phyloP scores from a whole-genome alignment of 2,329 filamentous ascomycete species.

The Pestalotiopsis sp. region DNA sequence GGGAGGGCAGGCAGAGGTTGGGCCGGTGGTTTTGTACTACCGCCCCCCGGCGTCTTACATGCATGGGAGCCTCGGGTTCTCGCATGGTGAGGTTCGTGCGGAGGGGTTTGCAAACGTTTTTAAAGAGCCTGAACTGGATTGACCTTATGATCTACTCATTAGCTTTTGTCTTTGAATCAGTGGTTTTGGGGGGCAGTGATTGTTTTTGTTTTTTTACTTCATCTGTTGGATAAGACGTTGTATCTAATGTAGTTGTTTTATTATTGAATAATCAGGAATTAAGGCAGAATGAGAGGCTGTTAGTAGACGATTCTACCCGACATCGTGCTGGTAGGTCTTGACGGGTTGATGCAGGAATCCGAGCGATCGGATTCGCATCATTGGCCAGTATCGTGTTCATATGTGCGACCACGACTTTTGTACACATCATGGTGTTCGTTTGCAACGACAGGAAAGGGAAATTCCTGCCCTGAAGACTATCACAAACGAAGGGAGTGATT shows the following conservation, averaged over 20 bases:
- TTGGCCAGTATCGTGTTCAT: background rate
- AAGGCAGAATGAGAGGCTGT: too few species aligned
- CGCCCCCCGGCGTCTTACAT: background rate
- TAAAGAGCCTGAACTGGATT: too few species aligned
- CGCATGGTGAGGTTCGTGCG: background rate
- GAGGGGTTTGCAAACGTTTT: background rate
- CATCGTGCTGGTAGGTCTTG: background rate
- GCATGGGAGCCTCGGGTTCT: background rate
- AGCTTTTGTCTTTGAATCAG: too few species aligned
- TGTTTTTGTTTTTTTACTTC: too few species aligned
- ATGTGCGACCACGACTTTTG: background rate
- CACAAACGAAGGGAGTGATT: too few species aligned
- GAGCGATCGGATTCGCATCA: background rate
- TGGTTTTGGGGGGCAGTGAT: too few species aligned
- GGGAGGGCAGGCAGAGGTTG: background rate
- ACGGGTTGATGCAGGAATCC: background rate
- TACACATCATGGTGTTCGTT: background rate
- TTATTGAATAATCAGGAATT: too few species aligned
- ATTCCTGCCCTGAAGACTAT: too few species aligned
- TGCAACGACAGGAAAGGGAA: background rate
- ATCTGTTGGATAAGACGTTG: too few species aligned
- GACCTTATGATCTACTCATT: too few species aligned
- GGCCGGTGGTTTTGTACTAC: background rate
- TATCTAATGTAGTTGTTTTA: too few species aligned
- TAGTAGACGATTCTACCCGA: too few species aligned